phyloP scores from a whole-genome alignment of 352 stramenopile species.

The Globisporangium nagaii region DNA sequence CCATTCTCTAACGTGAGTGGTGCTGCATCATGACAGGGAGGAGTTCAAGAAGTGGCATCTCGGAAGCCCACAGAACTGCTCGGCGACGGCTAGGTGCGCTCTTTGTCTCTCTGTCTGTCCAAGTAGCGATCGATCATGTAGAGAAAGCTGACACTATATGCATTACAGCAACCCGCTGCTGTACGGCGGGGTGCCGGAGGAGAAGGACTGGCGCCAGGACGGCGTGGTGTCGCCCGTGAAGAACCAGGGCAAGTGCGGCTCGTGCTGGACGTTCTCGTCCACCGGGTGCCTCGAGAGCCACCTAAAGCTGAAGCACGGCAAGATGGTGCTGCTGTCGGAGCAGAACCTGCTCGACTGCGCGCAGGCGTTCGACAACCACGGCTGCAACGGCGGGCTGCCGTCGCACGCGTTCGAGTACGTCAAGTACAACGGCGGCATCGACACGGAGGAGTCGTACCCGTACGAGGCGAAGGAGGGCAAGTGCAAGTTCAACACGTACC shows the following conservation, averaged over 20 bases:
- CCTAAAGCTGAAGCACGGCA: constrained; percentile 90
- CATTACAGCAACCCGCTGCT: constrained; percentile 6
- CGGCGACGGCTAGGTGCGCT: constrained; percentile 32
- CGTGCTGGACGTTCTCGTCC: constrained; percentile 98
- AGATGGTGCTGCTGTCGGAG: constrained; percentile 93
- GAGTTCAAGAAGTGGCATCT: constrained; percentile 76
- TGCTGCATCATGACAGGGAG: constrained; percentile 22
- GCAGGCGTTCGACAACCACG: constrained; percentile 89
- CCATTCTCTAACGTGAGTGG: no score
- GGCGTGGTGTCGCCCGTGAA: constrained; percentile 96
- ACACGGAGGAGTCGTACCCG: constrained; percentile 72
- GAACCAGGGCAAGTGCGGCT: constrained; percentile 97
- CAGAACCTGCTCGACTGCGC: constrained; percentile 98
- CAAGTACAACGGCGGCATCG: constrained; percentile 85
- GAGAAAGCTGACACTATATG: no score
- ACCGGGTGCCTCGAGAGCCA: constrained; percentile 97
- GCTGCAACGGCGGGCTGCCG: constrained; percentile 96
- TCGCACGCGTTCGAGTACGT: constrained; percentile 97
- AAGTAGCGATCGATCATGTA: no score
- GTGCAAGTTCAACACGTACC: constrained; percentile 76
- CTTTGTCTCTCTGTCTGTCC: background rate
- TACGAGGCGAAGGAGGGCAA: constrained; percentile 74
- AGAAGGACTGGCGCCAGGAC: constrained; percentile 93
- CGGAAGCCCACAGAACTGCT: constrained; percentile 64
- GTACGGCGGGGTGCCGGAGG: constrained; percentile 56